Evolutionary conservation across 768 basidiomycete genomes (phyloP), one percentile per base, ranked within the genome.

Genomic region (Udeniomyces megalosporus): DNA sequence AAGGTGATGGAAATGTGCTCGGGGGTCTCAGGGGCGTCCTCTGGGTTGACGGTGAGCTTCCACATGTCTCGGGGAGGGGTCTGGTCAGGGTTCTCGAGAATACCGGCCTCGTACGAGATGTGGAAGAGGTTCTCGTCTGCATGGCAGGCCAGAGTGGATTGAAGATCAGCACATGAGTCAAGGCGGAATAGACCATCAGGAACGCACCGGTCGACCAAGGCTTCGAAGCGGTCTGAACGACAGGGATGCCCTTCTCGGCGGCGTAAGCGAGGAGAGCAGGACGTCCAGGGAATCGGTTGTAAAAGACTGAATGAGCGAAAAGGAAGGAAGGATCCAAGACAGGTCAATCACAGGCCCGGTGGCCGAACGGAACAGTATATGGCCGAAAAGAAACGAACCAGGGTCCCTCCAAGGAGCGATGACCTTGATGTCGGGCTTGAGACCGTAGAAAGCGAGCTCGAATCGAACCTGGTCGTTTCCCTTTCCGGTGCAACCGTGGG

Each of bases 381-480:
- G 60, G 52, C 17, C 48, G 35, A 6, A 20, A n/a, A 14, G 15
- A 3, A 24, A 28, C 46, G 29, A 69, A 89, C 90, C 87, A 66
- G 93, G 88, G 67, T 92, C 81, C 67, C 95, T 84, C 95, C 95
- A 99, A 52, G 95, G 95, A 17, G 95, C 92, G 71, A 99, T 83
- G 70, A 97, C 92, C 76, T 96, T 96, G 82, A 99, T 96, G 69
- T 91, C 87, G 48, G 95, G 92, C 74, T 95, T 91, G 66, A 99
- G 81, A 60, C 90, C 95, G 75, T 97, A 99, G 78, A 99, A 99
- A 0, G 95, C 91, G 60, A 97, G 84, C 72, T 99, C 95, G 74
- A 97, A 99, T 65, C 95, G 88, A 69, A 99, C 95, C 76, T 99
- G 95, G 75, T 99, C 95, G 74, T 99, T 99, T 58, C 95, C 95